Evolutionary conservation across 192 early-diverging fungal genomes (phyloP).

Genomic region (Podila minutissima): DNA sequence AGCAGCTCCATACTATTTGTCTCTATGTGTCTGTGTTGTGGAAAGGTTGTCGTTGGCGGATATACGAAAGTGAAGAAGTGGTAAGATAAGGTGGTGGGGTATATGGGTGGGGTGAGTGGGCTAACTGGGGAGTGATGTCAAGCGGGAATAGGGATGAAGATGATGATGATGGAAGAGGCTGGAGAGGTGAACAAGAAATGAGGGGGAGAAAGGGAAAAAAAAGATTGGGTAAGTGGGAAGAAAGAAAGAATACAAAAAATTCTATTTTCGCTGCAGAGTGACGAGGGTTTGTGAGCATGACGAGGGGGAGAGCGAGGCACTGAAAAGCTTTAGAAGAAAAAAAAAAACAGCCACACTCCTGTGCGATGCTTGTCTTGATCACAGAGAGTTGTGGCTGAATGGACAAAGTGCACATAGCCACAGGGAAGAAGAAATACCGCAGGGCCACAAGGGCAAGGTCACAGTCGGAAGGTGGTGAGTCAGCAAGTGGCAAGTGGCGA

Average conservation of each 20-base stretch:
- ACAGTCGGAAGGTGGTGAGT: no score
- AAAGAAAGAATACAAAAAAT: slow-evolving; percentile 7
- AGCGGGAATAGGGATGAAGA: background rate
- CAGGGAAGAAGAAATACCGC: no score
- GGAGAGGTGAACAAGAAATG: background rate
- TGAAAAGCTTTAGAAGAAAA: background rate
- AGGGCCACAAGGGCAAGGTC: background rate
- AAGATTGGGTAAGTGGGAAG: background rate
- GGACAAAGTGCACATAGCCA: background rate
- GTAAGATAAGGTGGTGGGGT: background rate
- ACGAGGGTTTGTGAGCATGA: background rate
- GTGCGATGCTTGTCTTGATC: background rate
- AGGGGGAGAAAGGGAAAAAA: background rate
- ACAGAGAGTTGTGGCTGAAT: background rate
- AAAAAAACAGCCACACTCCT: background rate
- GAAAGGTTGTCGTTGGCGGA: background rate
- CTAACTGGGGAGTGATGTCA: background rate
- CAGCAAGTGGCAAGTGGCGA: no score
- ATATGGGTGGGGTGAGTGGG: background rate
- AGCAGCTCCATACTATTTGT: slow-evolving; percentile 32
- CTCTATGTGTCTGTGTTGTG: background rate
- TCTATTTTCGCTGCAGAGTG: slow-evolving; percentile 11
- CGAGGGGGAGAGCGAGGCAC: background rate
- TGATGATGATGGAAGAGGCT: background rate
- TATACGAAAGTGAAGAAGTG: background rate